Evolutionary conservation across 306 rosid genomes (phyloP).

Genomic region (Sindora glabra): DNA sequence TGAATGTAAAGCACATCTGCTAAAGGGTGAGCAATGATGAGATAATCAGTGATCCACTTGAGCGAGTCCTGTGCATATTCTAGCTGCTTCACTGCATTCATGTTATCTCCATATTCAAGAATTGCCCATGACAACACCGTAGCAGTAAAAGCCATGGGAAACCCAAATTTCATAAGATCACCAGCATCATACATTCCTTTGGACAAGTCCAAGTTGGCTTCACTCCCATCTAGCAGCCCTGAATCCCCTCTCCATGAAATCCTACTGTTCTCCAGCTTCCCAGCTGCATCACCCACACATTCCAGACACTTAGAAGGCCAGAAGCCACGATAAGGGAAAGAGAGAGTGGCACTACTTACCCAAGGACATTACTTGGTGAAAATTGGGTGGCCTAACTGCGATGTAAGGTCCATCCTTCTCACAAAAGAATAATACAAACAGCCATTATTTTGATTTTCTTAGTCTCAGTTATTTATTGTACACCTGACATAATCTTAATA

Average conservation of each 20-base stretch:
- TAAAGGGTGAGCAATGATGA: conserved; percentile 56
- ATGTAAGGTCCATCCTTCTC: too few species aligned
- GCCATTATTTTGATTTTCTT: too few species aligned
- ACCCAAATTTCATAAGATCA: conserved; percentile 60
- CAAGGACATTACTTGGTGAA: too few species aligned
- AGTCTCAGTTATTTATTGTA: too few species aligned
- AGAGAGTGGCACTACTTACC: too few species aligned
- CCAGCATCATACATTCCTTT: conserved; percentile 82
- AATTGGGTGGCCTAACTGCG: too few species aligned
- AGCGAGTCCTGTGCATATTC: conserved; percentile 37
- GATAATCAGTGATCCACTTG: conserved; percentile 68
- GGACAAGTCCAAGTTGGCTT: conserved; percentile 50
- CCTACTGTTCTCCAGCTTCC: conserved; percentile 41
- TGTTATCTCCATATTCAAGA: conserved; percentile 59
- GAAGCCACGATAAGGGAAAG: not conserved
- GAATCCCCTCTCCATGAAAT: conserved; percentile 66
- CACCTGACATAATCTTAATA: too few species aligned
- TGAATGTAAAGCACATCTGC: conserved; percentile 56
- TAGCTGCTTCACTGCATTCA: conserved; percentile 46
- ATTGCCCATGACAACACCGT: conserved; percentile 70
- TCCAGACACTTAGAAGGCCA: not conserved
- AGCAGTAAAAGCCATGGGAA: conserved; percentile 75
- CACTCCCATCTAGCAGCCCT: conserved; percentile 57
- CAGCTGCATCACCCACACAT: conserved; percentile 29
- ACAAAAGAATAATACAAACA: too few species aligned